Evolutionary conservation across 176 grass and related monocot species (phyloP).

Genomic region (Hordeum vulgare): MorexV3_pseudomolecules_assembly NC_058521.1:84402084-84402583

Average conservation of each 20-base stretch:
- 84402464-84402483: conserved; percentile 58
- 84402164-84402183: conserved; percentile 98
- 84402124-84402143: conserved; percentile 89
- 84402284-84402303: conserved; percentile 59
- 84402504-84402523: conserved; percentile 87
- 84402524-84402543: conserved; percentile 90
- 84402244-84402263: conserved; percentile 83
- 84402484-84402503: conserved; percentile 83
- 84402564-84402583: conserved; percentile 86
- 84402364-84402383: conserved; percentile 19
- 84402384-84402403: conserved; percentile 11
- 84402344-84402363: conserved; percentile 97
- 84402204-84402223: conserved; percentile 45
- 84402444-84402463: conserved; percentile 9
- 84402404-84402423: conserved; percentile 1
- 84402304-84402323: conserved; percentile 76
- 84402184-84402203: conserved; percentile 71
- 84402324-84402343: conserved; percentile 80
- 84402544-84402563: conserved; percentile 92
- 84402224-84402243: conserved; percentile 52
- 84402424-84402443: not conserved
- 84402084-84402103: not conserved
- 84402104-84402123: conserved; percentile 24
- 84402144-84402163: conserved; percentile 92
- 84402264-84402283: conserved; percentile 85